Base-by-base conservation (phyloP, 192 early-diverging fungal species). In the Backusella parvicylindrica region DNA sequence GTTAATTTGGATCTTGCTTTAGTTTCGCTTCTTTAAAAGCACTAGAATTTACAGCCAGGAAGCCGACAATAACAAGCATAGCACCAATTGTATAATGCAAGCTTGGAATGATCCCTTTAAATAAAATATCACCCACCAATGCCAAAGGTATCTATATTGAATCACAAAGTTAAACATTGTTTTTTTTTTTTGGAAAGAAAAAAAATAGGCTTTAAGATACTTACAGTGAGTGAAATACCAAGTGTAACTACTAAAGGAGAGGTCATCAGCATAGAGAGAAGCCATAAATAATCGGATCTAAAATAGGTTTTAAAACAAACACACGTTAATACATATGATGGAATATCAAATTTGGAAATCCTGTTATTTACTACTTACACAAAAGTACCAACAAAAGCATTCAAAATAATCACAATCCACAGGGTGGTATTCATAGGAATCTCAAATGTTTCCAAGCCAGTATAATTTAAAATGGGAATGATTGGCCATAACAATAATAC, bases 181-280 rank as follows among this genome's bases (percentile, higher is more conserved):
- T n/a, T n/a, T n/a, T n/a, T n/a, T 68, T 35, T 18, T 21, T 16
- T 35, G 32, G 15, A 7, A 66, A 8, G 64, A 68, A 31, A 33
- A 18, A 2, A 7, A 53, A 41, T 69, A 37, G 30, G 15, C 5
- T 21, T 50, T 36, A n/a, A 70, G 64, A 9, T 40, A 49, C 77
- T 78, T 79, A 89, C 86, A 6, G 93, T 94, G 67, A 95, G 76
- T 35, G 92, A 88, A 3, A 95, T 77, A 6, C 93, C 93, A 38
- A 95, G 79, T 5, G 93, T 95, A 1, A 93, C 92, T 7, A 92
- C 88, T 71, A 95, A 78, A n/a, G 93, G 92, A 38, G 91, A 91
- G 1, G 92, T 94, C 90, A 95, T 89, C 18, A 94, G 78, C 86
- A 94, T 89, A 1, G 92, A 81, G 35, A 90, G 80, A 13, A 95